Percentiles rank a stretch among this genome's conserved stretches.
Evolutionary conservation across 2,329 filamentous ascomycete species (phyloP).

Genomic region (Helotiales sp.): DNA sequence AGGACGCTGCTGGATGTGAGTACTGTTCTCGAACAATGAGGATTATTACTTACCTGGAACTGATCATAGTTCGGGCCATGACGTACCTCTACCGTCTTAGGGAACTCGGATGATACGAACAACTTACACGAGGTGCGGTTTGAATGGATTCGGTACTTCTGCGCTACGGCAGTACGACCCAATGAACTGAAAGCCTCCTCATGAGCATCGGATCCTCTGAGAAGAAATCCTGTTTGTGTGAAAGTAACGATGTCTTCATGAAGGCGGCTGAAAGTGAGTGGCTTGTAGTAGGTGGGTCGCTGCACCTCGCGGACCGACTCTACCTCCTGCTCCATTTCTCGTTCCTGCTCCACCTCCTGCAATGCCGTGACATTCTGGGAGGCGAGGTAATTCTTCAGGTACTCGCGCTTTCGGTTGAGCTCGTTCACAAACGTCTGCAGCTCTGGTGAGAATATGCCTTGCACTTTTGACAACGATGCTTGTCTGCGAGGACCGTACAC

Average conservation of each 20-base stretch:
- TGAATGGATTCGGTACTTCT: conserved; percentile 34
- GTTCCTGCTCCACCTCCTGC: conserved; percentile 52
- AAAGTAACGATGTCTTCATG: conserved; percentile 48
- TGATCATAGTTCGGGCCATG: conserved; percentile 38
- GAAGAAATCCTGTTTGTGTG: conserved; percentile 44
- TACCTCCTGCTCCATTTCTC: conserved; percentile 47
- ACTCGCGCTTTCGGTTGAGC: conserved; percentile 37
- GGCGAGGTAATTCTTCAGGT: conserved; percentile 45
- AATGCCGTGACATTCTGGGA: conserved; percentile 50
- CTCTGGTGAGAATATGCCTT: conserved; percentile 29
- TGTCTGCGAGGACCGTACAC: conserved; percentile 49
- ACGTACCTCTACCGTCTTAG: conserved; percentile 42
- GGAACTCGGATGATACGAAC: conserved; percentile 49
- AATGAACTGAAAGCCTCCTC: conserved; percentile 45
- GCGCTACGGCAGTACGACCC: conserved; percentile 39
- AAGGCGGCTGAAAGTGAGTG: conserved; percentile 46
- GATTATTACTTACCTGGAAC: conserved; percentile 36
- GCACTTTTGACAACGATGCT: conserved; percentile 10
- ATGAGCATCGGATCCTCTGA: conserved; percentile 39
- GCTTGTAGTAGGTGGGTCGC: conserved; percentile 37
- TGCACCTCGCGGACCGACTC: conserved; percentile 48
- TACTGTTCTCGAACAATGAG: not conserved
- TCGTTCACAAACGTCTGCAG: conserved; percentile 32
- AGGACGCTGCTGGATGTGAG: conserved; percentile 37
- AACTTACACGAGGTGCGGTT: conserved; percentile 32